Percentiles rank a stretch among this genome's conserved stretches.
Conservation (phyloP, 2,329 filamentous ascomycete genomes). For the Claviceps pusilla region DNA sequence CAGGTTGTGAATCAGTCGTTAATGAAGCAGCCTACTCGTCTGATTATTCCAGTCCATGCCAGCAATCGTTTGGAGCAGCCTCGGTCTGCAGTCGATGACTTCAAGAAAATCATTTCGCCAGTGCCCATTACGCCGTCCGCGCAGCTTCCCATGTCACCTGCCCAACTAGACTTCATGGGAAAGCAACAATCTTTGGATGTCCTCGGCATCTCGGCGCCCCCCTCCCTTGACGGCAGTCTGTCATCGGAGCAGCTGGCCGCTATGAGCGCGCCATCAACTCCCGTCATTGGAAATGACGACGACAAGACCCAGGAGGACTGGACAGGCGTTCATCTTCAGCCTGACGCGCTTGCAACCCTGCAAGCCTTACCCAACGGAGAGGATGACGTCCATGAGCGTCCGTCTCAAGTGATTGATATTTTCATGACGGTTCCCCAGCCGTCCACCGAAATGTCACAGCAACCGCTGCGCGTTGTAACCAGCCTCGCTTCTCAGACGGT, state of each 20-base stretch:
- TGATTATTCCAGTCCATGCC: slow-evolving; percentile 35
- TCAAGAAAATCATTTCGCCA: slow-evolving; percentile 40
- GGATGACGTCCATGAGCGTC: slow-evolving; percentile 40
- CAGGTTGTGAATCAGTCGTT: slow-evolving; percentile 23
- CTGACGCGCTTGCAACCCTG: slow-evolving; percentile 65
- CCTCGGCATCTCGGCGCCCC: slow-evolving; percentile 63
- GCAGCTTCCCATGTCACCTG: slow-evolving; percentile 61
- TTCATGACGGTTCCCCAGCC: slow-evolving; percentile 13
- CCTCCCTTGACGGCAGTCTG: slow-evolving; percentile 78
- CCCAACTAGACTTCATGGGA: slow-evolving; percentile 56
- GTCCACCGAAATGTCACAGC: slow-evolving; percentile 32
- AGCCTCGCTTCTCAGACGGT: slow-evolving; percentile 15
- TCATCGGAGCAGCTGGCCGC: slow-evolving; percentile 75
- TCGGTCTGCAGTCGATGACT: slow-evolving; percentile 29
- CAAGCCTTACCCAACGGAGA: slow-evolving; percentile 50
- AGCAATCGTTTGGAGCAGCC: slow-evolving; percentile 20
- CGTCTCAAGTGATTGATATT: slow-evolving; percentile 29
- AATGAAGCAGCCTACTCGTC: slow-evolving; percentile 23
- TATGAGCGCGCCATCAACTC: slow-evolving; percentile 73
- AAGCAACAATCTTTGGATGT: slow-evolving; percentile 47
- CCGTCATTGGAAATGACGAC: slow-evolving; percentile 47
- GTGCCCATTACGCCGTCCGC: slow-evolving; percentile 48
- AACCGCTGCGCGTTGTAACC: slow-evolving; percentile 35
- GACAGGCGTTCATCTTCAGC: slow-evolving; percentile 61
- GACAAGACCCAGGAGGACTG: slow-evolving; percentile 46